Evolutionary conservation across 768 basidiomycete genomes (phyloP), one percentile per base, ranked within the genome.

Genomic region (Trametes cinnabarina): DNA sequence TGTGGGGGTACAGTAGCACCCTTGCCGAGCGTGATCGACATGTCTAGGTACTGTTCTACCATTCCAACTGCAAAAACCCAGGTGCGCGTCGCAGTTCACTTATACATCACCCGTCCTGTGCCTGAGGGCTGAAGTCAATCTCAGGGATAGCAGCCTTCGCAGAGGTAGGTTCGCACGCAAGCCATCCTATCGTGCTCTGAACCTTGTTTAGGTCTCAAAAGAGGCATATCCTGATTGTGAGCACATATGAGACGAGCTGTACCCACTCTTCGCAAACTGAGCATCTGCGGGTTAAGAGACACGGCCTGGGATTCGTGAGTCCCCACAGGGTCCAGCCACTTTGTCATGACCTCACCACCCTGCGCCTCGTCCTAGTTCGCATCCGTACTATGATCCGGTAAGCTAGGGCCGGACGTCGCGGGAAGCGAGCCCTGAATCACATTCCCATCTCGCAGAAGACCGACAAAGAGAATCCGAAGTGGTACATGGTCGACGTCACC

Each of bases 151-250:
- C 89, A 40, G 92, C 82, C 10, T 87, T 93, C 69, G 91, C 91
- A 15, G 80, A 90, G 82, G 90, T 91, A 65, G 32, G 58, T 25
- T n/a, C 57, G 40, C 37, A 26, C 23, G 32, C 19, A 8, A 19
- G 2, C 14, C 28, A 4, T 19, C 26, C 25, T 41, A 42, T 34
- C 20, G 20, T 30, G 17, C 23, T 42, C 49, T 44, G 40, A 44
- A 23, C 17, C 19, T 19, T 52, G 47, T 44, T 1, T 48, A 92
- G 84, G 86, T 96, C 8, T 79, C 79, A 28, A 91, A 84, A 70
- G 88, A 90, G 69, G 91, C 92, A 6, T 95, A 96, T 72, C 91
- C 94, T 19, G 94, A 98, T 69, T 81, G 92, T 94, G 72, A 74
- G 91, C 72, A 20, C 14, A 23, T 39, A 30, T 2, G 15, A 44